Evolutionary conservation across 2,329 filamentous ascomycete genomes (phyloP).

Genomic region (Colletotrichum cordylinicola): DNA sequence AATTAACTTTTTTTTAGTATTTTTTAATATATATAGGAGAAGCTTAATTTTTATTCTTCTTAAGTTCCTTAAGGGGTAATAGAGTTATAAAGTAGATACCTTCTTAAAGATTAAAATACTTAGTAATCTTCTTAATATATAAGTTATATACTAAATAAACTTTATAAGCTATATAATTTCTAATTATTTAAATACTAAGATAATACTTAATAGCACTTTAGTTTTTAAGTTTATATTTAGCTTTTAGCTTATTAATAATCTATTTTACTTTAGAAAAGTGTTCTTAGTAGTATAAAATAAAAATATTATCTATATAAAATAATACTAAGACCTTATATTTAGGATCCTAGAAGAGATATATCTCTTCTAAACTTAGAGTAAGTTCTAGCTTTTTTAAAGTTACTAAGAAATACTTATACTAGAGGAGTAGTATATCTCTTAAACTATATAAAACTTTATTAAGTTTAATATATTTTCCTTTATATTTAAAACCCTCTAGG

Average conservation of each 20-base stretch:
- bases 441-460: background rate
- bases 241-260: background rate
- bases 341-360: background rate
- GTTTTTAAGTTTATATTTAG: background rate
- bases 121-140: background rate
- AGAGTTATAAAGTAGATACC: background rate
- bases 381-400: background rate
- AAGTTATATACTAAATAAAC: background rate
- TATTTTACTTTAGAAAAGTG: background rate
- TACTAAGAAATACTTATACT: background rate
- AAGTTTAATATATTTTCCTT: no score
- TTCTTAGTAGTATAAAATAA: background rate
- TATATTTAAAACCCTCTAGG: no score
- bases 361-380: background rate
- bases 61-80: background rate
- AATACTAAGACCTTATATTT: background rate
- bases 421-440: background rate
- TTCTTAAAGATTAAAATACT: background rate
- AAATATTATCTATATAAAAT: no score
- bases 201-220: background rate
- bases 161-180: background rate
- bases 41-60: slow-evolving; percentile 1
- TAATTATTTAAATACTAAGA: background rate
- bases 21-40: background rate
- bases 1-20: slow-evolving; percentile 7